phyloP scores from a whole-genome alignment of 768 basidiomycete genomes.

The Russula sp. region DNA sequence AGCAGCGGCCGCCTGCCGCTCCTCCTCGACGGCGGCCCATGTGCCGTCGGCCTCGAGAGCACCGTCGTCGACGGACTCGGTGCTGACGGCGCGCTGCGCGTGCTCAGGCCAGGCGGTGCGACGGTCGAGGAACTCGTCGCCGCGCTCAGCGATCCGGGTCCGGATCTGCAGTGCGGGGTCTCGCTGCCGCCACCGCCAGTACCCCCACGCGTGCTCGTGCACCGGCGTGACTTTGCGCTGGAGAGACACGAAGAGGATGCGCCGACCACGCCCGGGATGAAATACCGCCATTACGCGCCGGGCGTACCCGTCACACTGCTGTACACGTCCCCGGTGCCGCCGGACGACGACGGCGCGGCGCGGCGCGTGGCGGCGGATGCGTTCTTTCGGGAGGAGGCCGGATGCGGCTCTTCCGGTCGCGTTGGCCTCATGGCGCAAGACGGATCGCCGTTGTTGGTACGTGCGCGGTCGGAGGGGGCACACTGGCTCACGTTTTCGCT shows the following conservation, averaged over 20 bases:
- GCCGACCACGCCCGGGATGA: slow-evolving; percentile 98
- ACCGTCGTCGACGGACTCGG: slow-evolving; percentile 88
- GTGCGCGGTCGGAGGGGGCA: slow-evolving; percentile 30
- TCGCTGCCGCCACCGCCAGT: not conserved
- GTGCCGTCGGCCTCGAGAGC: slow-evolving; percentile 88
- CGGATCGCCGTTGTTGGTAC: slow-evolving; percentile 42
- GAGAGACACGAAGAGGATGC: slow-evolving; percentile 64
- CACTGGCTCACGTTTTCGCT: slow-evolving; percentile 51
- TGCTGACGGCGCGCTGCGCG: no score
- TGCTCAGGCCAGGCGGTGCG: no score
- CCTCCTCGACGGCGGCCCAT: slow-evolving; percentile 90
- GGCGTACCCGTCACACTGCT: slow-evolving; percentile 78
- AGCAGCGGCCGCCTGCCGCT: slow-evolving; percentile 48
- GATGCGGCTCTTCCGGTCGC: slow-evolving; percentile 22
- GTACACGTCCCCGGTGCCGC: slow-evolving; percentile 33
- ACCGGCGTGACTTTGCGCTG: slow-evolving; percentile 62
- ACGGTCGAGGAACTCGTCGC: slow-evolving; percentile 70
- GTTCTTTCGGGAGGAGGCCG: slow-evolving; percentile 38
- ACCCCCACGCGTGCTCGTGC: slow-evolving; percentile 53
- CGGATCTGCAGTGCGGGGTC: slow-evolving; percentile 25
- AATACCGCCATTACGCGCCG: slow-evolving; percentile 96
- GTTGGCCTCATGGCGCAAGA: slow-evolving; percentile 66
- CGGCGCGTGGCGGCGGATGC: slow-evolving; percentile 30
- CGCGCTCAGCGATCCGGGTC: slow-evolving; percentile 34
- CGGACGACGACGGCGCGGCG: slow-evolving; percentile 20